These are phyloP conservation scores for Cladophialophora psammophila DNA, from an alignment of 2,329 filamentous ascomycete genomes.

Conservation along the genomic window DNA sequence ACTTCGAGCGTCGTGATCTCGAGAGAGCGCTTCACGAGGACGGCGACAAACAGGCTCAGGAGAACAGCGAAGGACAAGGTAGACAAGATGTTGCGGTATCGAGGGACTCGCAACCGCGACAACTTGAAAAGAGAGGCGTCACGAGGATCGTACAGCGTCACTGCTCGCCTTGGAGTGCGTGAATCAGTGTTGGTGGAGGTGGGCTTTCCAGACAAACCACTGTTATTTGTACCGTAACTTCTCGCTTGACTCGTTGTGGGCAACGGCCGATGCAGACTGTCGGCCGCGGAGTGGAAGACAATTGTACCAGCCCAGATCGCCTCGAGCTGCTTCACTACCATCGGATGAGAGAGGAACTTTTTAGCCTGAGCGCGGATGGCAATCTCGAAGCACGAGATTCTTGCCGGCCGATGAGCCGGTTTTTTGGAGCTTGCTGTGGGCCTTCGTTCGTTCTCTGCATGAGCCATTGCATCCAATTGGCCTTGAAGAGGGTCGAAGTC, in stretches of 20 bases:
- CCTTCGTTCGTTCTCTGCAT: constrained; percentile 30
- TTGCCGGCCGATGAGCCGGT: constrained; percentile 66
- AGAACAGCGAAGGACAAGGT: constrained; percentile 86
- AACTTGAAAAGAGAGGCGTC: constrained; percentile 92
- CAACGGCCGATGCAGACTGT: constrained; percentile 74
- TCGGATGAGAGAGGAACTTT: constrained; percentile 86
- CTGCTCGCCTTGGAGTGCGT: constrained; percentile 63
- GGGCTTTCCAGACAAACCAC: constrained; percentile 33
- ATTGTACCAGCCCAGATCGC: constrained; percentile 97
- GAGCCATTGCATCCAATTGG: constrained; percentile 60
- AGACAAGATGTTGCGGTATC: constrained; percentile 89
- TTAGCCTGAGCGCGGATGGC: constrained; percentile 93
- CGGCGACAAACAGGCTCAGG: constrained; percentile 83
- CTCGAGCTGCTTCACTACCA: constrained; percentile 93
- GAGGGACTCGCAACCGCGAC: constrained; percentile 85
- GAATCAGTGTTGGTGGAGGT: constrained; percentile 31
- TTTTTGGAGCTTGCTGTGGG: constrained; percentile 41
- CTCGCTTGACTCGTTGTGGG: constrained; percentile 32
- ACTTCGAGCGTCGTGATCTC: constrained; percentile 85
- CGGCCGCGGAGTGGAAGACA: constrained; percentile 88
- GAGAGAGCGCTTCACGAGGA: constrained; percentile 76
- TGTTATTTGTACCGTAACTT: constrained; percentile 51
- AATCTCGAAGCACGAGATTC: constrained; percentile 90
- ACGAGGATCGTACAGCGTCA: constrained; percentile 86
- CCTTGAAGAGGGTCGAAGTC: constrained; percentile 94